phyloP scores from a whole-genome alignment of 108 stramenopile genomes.

The Seminavis robusta region DNA sequence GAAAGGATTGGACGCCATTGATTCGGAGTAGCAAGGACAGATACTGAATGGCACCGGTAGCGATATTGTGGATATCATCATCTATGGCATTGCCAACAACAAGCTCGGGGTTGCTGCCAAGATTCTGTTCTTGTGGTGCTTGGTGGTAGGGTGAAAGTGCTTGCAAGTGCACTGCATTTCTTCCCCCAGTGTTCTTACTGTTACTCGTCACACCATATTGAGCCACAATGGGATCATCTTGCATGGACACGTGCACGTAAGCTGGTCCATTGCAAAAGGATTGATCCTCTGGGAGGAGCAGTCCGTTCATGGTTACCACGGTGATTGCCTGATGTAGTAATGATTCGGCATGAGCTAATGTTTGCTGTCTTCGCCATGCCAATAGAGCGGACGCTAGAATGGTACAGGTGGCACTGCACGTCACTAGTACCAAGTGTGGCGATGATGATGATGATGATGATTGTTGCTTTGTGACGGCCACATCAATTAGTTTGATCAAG shows the following conservation, averaged over 20 bases:
- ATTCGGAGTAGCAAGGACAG: constrained; percentile 22
- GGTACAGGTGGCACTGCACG: too few relatives aligned
- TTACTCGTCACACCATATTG: constrained; percentile 8
- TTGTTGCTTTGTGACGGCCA: too few relatives aligned
- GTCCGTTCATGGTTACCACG: constrained; percentile 24
- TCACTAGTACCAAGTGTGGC: too few relatives aligned
- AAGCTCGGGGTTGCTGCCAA: too few relatives aligned
- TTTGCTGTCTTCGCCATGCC: too few relatives aligned
- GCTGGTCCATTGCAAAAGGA: constrained; percentile 21
- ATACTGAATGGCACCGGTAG: constrained; percentile 21
- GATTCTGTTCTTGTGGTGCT: constrained; percentile 1
- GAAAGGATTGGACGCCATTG: constrained; percentile 29
- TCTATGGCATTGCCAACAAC: background rate
- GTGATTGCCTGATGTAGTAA: constrained; percentile 19
- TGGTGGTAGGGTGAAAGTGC: constrained; percentile 16
- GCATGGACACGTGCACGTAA: constrained; percentile 35
- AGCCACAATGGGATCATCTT: constrained; percentile 18
- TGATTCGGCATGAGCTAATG: constrained; percentile 4
- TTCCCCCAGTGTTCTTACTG: constrained; percentile 20
- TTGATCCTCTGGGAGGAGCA: too few relatives aligned
- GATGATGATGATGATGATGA: too few relatives aligned
- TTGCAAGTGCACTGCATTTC: constrained; percentile 26
- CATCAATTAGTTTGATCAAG: too few relatives aligned
- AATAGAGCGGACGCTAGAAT: too few relatives aligned
- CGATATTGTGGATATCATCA: constrained; percentile 18